Evolutionary conservation across 2,329 filamentous ascomycete species (phyloP).

Genomic region (Penicillium hordei): DNA sequence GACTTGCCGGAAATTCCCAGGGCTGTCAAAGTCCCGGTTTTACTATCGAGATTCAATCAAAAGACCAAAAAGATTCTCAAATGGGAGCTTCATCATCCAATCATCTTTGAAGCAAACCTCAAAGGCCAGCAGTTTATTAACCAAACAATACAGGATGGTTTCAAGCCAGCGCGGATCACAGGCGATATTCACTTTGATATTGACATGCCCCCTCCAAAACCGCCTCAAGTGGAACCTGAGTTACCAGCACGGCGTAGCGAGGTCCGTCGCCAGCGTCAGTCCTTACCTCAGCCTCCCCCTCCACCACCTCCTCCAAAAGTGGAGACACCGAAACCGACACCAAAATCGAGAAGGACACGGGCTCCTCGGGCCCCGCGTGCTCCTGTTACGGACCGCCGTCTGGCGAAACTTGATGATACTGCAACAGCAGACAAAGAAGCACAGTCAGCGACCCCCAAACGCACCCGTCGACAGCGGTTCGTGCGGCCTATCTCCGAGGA

Average conservation of each 20-base stretch:
- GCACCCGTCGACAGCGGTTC: slow-evolving; percentile 26
- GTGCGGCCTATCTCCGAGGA: slow-evolving; percentile 27
- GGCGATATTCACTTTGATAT: slow-evolving; percentile 36
- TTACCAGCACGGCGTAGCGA: slow-evolving; percentile 8
- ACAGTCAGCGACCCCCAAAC: slow-evolving; percentile 16
- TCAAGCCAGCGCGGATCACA: slow-evolving; percentile 33
- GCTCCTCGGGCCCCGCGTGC: neutral
- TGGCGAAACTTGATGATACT: slow-evolving; percentile 28
- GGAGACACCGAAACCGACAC: neutral
- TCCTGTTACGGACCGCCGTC: slow-evolving; percentile 22
- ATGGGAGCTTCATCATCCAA: slow-evolving; percentile 40
- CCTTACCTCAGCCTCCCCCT: neutral
- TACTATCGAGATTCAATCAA: slow-evolving; percentile 34
- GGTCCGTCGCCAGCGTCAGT: neutral
- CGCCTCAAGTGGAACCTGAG: neutral
- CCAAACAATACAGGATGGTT: slow-evolving; percentile 35
- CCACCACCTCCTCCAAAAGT: neutral
- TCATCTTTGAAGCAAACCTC: slow-evolving; percentile 27
- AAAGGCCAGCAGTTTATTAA: slow-evolving; percentile 38
- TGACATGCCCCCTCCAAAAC: slow-evolving; percentile 16
- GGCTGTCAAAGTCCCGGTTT: slow-evolving; percentile 11
- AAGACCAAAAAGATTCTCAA: slow-evolving; percentile 35
- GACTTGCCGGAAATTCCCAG: slow-evolving; percentile 13
- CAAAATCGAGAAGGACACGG: slow-evolving; percentile 1
- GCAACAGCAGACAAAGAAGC: slow-evolving; percentile 10